phyloP scores from a whole-genome alignment of 148 eudicot species.

The Simmondsia chinensis region DNA sequence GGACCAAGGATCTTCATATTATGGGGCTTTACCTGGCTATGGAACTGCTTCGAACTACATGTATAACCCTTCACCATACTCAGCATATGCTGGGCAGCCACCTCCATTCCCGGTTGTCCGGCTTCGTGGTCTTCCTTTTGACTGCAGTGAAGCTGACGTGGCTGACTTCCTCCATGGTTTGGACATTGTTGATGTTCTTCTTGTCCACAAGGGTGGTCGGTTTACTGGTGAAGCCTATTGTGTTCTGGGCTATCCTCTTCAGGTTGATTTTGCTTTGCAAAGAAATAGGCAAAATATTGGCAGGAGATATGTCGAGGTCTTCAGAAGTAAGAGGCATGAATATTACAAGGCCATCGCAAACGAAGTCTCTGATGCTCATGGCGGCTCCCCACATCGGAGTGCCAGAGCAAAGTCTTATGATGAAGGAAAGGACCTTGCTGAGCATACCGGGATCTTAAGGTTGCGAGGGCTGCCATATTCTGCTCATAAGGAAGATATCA shows the following conservation, averaged over 20 bases:
- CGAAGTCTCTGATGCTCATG: slow-evolving; percentile 63
- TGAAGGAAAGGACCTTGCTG: slow-evolving; percentile 51
- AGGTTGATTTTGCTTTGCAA: slow-evolving; percentile 86
- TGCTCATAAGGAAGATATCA: slow-evolving; percentile 53
- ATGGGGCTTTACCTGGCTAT: slow-evolving; percentile 43
- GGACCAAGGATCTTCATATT: slow-evolving; percentile 72
- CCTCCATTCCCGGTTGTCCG: slow-evolving; percentile 85
- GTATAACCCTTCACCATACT: slow-evolving; percentile 52
- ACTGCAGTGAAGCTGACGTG: slow-evolving; percentile 74
- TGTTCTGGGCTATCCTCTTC: slow-evolving; percentile 79
- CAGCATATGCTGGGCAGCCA: slow-evolving; percentile 43
- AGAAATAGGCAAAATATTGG: slow-evolving; percentile 92
- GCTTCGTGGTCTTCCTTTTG: slow-evolving; percentile 93
- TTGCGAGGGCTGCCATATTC: slow-evolving; percentile 81
- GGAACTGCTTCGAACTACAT: slow-evolving; percentile 46
- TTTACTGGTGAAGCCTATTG: slow-evolving; percentile 88
- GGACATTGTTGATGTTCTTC: slow-evolving; percentile 70
- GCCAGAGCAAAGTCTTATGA: slow-evolving; percentile 58
- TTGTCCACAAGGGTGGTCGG: slow-evolving; percentile 74
- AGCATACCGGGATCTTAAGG: slow-evolving; percentile 70
- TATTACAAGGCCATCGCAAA: slow-evolving; percentile 80
- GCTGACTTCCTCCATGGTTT: slow-evolving; percentile 75
- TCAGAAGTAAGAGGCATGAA: slow-evolving; percentile 71
- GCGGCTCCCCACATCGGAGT: slow-evolving; percentile 59
- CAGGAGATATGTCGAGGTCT: slow-evolving; percentile 91